Evolutionary conservation across 345 rosid genomes (phyloP), one percentile per base, ranked within the genome.

Genomic region (Nasturtium officinale): DNA sequence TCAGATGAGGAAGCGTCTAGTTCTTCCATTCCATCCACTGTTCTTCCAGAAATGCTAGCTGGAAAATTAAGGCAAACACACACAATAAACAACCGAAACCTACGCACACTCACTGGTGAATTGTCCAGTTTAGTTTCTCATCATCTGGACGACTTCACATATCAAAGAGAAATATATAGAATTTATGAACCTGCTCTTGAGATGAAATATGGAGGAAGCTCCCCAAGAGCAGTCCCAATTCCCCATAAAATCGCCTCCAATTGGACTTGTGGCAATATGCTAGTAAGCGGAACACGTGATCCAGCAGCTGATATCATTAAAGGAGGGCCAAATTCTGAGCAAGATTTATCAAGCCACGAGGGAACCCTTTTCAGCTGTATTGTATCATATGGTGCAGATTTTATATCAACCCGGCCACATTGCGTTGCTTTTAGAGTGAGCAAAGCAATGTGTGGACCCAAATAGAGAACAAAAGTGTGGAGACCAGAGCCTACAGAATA

Each of bases 171-270:
- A 7, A 7, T 20, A 26, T 6, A 46, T 2, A 54, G 18, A 40
- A 25, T 15, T 42, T 21, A 46, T 55, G 25, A 73, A 95, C 99
- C 99, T 73, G 99, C 98, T 69, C 98, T 89, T 69, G 99, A 89
- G 78, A 96, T 90, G 78, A 96, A 96, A 89, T 92, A 96, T 28
- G 99, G 99, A 82, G 99, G 99, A 83, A 96, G 98, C 82, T 96
- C 99, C 51, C 99, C 99, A 45, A 96, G 96, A 40, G 98, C 98
- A 21, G 99, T 96, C 72, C 99, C 99, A 59, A 96, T 15, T 33
- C 99, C 99, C 99, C 99, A 96, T 51, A 96, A 73, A 69, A 90
- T 67, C 45, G 95, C 97, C 80, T 96, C 99, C 25, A 92, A 1
- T 69, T 96, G 98, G 42, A 96, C 86, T 81, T 96, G 91, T 81